Base-by-base conservation (phyloP, 164 flowering plant species). In the Chimonanthus praecox region DNA sequence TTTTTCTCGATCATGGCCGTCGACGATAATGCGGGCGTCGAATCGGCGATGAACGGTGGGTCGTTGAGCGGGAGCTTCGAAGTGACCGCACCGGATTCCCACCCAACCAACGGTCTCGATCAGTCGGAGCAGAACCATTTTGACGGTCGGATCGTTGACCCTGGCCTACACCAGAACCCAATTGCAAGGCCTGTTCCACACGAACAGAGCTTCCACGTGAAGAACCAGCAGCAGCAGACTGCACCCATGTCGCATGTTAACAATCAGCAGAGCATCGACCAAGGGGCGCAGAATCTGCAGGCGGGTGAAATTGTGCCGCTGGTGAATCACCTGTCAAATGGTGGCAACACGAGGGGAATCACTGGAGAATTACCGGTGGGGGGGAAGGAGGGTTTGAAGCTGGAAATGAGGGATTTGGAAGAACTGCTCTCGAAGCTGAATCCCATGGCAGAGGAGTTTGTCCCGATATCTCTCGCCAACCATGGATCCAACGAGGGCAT, bases 361-460 rank as follows among this genome's bases (percentile, higher is more conserved):
- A 33, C 1, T 33, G 33, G 33, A 33, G 33, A 33, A 33, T 33
- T 33, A 87, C 77, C 4, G 16, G 74, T 20, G 49, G 60, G 16
- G n/a, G 86, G 69, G 3, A 85, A 48, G 3, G 15, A 82, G 74
- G 83, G 84, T 71, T 83, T 83, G 73, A 86, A 90, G 70, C 76
- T 78, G 77, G 94, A 90, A 43, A 88, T 90, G 85, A 86, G 94
- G 81, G 94, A 92, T 73, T 81, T 92, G 83, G 88, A 85, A 79
- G 95, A 94, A 71, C 85, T 91, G n/a, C 85, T 91, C 48, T 94
- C 97, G 3, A 94, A 94, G 82, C 77, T 94, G 70, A 94, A 94
- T 70, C 98, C 98, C 15, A 84, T 90, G 94, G 98, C 98, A 48
- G 83, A 87, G 75, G 98, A 91, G 74, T 94, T 94, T 73, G 92